Evolutionary conservation across 768 basidiomycete genomes (phyloP).

Genomic region (Mycena galericulata): DNA sequence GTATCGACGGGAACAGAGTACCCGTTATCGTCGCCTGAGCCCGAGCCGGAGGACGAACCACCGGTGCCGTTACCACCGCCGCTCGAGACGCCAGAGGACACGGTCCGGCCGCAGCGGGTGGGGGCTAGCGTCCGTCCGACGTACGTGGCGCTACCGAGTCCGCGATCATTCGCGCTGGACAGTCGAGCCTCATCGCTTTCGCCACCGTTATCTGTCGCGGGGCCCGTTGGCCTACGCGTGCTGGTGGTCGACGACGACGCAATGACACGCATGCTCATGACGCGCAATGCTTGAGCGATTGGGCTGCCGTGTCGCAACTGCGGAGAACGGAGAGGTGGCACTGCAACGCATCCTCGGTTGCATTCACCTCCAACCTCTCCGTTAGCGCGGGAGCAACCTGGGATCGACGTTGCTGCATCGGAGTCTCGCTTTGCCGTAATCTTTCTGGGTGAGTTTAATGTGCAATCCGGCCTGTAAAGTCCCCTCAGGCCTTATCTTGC

Average conservation of each 20-base stretch:
- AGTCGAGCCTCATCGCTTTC: slow-evolving; percentile 9
- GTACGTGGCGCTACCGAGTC: slow-evolving; percentile 30
- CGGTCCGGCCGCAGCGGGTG: slow-evolving; percentile 22
- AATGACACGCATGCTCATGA: slow-evolving; percentile 74
- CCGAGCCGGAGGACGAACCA: background rate
- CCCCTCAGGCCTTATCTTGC: background rate
- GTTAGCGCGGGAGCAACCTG: slow-evolving; percentile 39
- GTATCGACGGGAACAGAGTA: slow-evolving; percentile 53
- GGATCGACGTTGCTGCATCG: background rate
- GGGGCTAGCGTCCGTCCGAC: slow-evolving; percentile 26
- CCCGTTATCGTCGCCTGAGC: slow-evolving; percentile 15
- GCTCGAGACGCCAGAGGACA: background rate
- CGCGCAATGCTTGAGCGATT: slow-evolving; percentile 69
- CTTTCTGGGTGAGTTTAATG: slow-evolving; percentile 33
- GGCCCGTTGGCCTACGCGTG: slow-evolving; percentile 51
- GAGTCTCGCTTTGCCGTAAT: slow-evolving; percentile 38
- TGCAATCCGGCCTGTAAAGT: background rate
- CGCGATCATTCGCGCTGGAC: slow-evolving; percentile 21
- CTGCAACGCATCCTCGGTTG: slow-evolving; percentile 64
- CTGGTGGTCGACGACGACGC: slow-evolving; percentile 77
- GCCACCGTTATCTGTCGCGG: slow-evolving; percentile 10
- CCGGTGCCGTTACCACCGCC: background rate
- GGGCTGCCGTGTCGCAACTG: slow-evolving; percentile 69
- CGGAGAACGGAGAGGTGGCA: slow-evolving; percentile 76
- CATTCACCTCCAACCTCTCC: slow-evolving; percentile 20